phyloP scores from a whole-genome alignment of 2,329 filamentous ascomycete genomes.

The Colletotrichum navitas region DNA sequence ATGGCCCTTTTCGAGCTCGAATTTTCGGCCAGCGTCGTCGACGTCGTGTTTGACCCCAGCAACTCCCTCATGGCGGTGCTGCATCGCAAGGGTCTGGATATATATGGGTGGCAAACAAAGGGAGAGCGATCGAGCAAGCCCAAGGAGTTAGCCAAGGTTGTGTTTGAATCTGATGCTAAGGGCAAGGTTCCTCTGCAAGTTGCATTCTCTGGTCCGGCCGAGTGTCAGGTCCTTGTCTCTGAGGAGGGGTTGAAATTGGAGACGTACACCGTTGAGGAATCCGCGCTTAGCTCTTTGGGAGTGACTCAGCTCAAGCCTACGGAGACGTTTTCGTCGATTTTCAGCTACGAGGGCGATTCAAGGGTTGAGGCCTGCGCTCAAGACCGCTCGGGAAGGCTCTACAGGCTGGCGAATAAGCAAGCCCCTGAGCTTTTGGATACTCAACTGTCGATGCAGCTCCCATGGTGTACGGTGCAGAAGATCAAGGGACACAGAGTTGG shows the following conservation, averaged over 20 bases:
- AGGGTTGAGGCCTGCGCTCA: conserved; percentile 58
- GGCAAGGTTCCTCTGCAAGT: conserved; percentile 49
- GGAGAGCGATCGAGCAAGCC: conserved; percentile 64
- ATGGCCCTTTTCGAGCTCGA: conserved; percentile 86
- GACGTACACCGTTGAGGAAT: conserved; percentile 14
- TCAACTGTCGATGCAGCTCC: conserved; percentile 55
- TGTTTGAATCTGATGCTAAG: conserved; percentile 51
- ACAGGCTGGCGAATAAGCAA: conserved; percentile 50
- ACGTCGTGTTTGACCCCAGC: conserved; percentile 78
- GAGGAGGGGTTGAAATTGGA: conserved; percentile 43
- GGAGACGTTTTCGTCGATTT: conserved; percentile 46
- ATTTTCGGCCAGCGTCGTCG: conserved; percentile 73
- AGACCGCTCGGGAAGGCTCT: conserved; percentile 60
- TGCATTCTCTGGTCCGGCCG: conserved; percentile 46
- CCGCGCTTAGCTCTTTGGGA: conserved; percentile 1
- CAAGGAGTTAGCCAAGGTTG: conserved; percentile 54
- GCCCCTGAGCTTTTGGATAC: conserved; percentile 24
- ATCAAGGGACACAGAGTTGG: conserved; percentile 50
- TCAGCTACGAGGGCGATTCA: conserved; percentile 50
- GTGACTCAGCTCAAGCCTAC: conserved; percentile 16
- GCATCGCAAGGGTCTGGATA: conserved; percentile 72
- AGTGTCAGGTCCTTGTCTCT: conserved; percentile 51
- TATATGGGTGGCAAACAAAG: conserved; percentile 78
- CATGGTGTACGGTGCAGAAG: conserved; percentile 60
- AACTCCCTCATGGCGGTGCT: conserved; percentile 79